Percentiles rank a stretch among this genome's conserved stretches.
Conservation (phyloP, 2,329 filamentous ascomycete genomes). For the Didymella pomorum region DNA sequence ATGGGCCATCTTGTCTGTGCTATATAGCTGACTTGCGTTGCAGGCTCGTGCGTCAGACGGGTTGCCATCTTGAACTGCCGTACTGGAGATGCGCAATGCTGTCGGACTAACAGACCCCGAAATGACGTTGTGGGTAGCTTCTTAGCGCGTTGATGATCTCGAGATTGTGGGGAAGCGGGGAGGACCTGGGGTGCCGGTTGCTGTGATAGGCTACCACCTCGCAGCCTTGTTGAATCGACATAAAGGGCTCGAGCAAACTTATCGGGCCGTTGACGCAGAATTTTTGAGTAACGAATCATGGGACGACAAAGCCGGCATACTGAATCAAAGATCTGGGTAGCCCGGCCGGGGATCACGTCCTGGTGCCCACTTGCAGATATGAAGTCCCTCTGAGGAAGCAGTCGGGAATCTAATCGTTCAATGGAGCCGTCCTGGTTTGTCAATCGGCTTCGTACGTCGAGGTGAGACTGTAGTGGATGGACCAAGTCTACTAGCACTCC, state of each 20-base stretch:
- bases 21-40: conserved; percentile 5
- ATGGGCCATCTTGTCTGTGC: not conserved
- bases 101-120: conserved; percentile 18
- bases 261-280: not conserved
- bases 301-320: not conserved
- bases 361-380: not conserved
- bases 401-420: not conserved
- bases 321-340: too few species aligned
- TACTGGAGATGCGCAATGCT: not conserved
- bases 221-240: not conserved
- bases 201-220: not conserved
- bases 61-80: conserved; percentile 9
- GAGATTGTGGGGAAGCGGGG: conserved; percentile 19
- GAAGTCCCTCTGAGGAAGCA: not conserved
- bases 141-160: conserved; percentile 5
- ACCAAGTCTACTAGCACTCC: not conserved
- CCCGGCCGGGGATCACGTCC: too few species aligned
- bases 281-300: not conserved
- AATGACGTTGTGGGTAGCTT: conserved; percentile 10
- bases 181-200: not conserved
- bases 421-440: too few species aligned
- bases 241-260: not conserved
- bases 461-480: not conserved
- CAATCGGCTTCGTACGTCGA: not conserved
- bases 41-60: not conserved